Conservation (phyloP, 2,329 filamentous ascomycete species). For the Trichoderma arundinaceum region DNA sequence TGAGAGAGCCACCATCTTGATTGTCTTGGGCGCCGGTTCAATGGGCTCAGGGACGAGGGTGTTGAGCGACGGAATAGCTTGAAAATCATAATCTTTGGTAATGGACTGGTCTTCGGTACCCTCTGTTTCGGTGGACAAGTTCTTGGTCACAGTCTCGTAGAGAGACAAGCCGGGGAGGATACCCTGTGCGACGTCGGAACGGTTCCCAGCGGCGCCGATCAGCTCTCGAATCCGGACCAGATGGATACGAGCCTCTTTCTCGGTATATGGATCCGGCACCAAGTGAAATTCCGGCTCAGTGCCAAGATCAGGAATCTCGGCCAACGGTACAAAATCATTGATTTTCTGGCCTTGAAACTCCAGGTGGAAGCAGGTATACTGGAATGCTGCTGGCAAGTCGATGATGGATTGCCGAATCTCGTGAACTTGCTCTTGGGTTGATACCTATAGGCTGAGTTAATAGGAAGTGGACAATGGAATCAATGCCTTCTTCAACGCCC, state of each 20-base stretch:
- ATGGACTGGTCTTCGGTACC: constrained; percentile 43
- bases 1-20: constrained; percentile 87
- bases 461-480: background rate
- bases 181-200: constrained; percentile 85
- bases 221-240: constrained; percentile 88
- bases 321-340: constrained; percentile 93
- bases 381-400: constrained; percentile 89
- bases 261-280: constrained; percentile 94
- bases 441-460: constrained; percentile 63
- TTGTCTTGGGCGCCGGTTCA: constrained; percentile 79
- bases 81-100: constrained; percentile 78
- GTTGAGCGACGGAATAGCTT: constrained; percentile 68
- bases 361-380: constrained; percentile 98
- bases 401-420: constrained; percentile 97
- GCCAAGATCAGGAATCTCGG: constrained; percentile 81
- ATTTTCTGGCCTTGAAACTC: constrained; percentile 87
- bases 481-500: constrained; percentile 40
- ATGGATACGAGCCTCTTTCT: constrained; percentile 97
- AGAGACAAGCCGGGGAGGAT: constrained; percentile 84
- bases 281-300: constrained; percentile 79
- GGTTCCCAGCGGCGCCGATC: constrained; percentile 88
- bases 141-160: constrained; percentile 74
- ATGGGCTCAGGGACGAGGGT: constrained; percentile 72
- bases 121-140: constrained; percentile 49
- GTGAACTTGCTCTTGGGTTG: constrained; percentile 93